phyloP scores from a whole-genome alignment of 2,329 filamentous ascomycete genomes.

The Stagonosporopsis cucurbitacearum region DNA sequence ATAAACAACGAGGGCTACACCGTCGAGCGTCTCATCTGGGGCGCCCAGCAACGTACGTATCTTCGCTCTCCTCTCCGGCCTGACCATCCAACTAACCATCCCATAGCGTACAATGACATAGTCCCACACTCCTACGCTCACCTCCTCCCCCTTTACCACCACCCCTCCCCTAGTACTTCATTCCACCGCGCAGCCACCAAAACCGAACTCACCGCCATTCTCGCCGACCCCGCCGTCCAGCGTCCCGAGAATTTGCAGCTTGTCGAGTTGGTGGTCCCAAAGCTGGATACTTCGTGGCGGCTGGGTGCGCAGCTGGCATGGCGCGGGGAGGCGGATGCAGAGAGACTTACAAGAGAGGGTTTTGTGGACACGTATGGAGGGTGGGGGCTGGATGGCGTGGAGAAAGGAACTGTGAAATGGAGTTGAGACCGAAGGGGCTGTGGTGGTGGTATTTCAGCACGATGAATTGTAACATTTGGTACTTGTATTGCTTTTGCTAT shows the following conservation, averaged over 20 bases:
- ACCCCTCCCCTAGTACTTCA: constrained; percentile 33
- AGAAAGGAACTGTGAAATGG: constrained; percentile 35
- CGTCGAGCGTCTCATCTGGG: constrained; percentile 56
- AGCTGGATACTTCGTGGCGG: constrained; percentile 50
- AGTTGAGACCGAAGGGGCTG: not conserved
- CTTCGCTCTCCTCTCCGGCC: not conserved
- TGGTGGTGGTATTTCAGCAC: not conserved
- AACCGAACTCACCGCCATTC: constrained; percentile 46
- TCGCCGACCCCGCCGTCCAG: constrained; percentile 39
- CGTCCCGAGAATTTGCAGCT: constrained; percentile 47
- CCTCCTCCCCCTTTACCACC: constrained; percentile 51
- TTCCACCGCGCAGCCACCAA: constrained; percentile 50
- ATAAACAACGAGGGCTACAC: constrained; percentile 58
- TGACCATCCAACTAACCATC: not conserved
- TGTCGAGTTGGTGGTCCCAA: constrained; percentile 51
- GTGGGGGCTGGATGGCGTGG: constrained; percentile 37
- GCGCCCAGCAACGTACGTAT: constrained; percentile 44
- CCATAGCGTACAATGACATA: constrained; percentile 49
- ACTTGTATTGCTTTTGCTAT: not conserved
- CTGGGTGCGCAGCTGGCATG: constrained; percentile 45
- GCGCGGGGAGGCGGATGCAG: constrained; percentile 43
- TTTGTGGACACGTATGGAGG: constrained; percentile 47
- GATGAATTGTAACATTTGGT: not conserved
- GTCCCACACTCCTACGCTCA: constrained; percentile 49
- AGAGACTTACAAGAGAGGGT: constrained; percentile 49